phyloP scores from a whole-genome alignment of 2,329 filamentous ascomycete species.

The Proliferodiscus dingleyae region DNA sequence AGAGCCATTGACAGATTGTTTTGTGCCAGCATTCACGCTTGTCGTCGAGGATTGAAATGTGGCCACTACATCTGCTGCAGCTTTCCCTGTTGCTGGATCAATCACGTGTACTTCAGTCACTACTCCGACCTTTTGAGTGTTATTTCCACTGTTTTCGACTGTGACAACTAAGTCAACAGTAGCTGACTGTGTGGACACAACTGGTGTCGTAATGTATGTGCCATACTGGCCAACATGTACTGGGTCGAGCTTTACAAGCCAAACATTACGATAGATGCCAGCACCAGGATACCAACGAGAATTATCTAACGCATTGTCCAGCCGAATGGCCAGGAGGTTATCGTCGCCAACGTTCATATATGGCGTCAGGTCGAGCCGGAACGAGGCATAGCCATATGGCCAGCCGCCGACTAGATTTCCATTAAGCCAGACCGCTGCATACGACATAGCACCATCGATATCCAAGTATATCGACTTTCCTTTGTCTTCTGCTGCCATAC shows the following conservation, averaged over 20 bases:
- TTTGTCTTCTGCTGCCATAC: conserved; percentile 29
- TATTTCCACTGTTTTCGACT: conserved; percentile 37
- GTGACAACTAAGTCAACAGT: conserved; percentile 40
- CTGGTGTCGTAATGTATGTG: conserved; percentile 43
- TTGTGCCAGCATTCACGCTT: conserved; percentile 30
- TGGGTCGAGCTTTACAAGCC: conserved; percentile 44
- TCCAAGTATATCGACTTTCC: conserved; percentile 42
- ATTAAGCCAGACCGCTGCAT: conserved; percentile 16
- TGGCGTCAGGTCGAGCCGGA: conserved; percentile 45
- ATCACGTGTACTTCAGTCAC: conserved; percentile 2
- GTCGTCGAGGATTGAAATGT: neutral
- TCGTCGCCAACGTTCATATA: conserved; percentile 33
- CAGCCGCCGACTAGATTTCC: conserved; percentile 14
- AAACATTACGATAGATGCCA: conserved; percentile 50
- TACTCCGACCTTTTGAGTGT: neutral
- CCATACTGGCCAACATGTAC: conserved; percentile 46
- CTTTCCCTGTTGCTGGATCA: neutral
- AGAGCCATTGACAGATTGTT: conserved; percentile 33
- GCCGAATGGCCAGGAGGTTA: conserved; percentile 45
- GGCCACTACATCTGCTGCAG: neutral
- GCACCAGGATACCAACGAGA: conserved; percentile 52
- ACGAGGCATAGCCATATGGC: conserved; percentile 33
- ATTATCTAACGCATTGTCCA: conserved; percentile 45
- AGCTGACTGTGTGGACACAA: conserved; percentile 41
- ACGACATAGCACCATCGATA: conserved; percentile 16